Evolutionary conservation across 495 filamentous ascomycete species (phyloP), one percentile per base, ranked within the genome.

Genomic region (Trichoderma reesei): DNA sequence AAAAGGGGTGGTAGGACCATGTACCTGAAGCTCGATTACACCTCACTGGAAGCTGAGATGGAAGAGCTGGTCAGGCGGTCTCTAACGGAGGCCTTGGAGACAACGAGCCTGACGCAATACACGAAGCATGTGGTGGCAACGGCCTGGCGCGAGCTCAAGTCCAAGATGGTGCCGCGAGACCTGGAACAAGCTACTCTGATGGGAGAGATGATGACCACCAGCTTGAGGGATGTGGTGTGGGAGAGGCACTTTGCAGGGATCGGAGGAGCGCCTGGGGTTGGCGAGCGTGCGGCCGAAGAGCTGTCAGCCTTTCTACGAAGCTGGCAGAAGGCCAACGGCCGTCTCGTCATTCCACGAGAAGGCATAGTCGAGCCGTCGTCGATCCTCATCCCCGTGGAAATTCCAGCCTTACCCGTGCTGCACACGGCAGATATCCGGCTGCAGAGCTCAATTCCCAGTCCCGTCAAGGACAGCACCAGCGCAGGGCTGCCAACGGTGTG

Each of bases 371-470:
- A 73, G 62, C 62, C 65, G 13, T 76, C 75, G 16, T 79, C 82
- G 11, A 85, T 91, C 63, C 74, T 83, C 5, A 88, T 91, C 64
- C 83, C 88, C 0, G 91, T 98, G 20, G 89, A 96, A 54, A 83
- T 98, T n/a, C 95, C 94, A 0, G 82, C 88, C 7, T 80, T 96
- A 33, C 85, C 89, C 63, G 84, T 97, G 34, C 86, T 98, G 2
- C 88, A 93, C 74, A 95, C 88, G 1, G 89, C 88, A 18, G 86
- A 92, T 63, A 83, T 97, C 51, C 80, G 79, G 34, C 76, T 91
- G 13, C 71, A 72, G 11, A 65, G 67, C 51, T 71, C 73, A 38
- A 63, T 76, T n/a, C 67, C 68, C 0, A 72, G 71, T 4, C 66
- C 65, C 20, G 67, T 73, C 63, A 60, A 67, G 67, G 62, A 60